Base-by-base conservation (phyloP, 164 flowering plant species). In the Aristolochia fimbriata region DNA sequence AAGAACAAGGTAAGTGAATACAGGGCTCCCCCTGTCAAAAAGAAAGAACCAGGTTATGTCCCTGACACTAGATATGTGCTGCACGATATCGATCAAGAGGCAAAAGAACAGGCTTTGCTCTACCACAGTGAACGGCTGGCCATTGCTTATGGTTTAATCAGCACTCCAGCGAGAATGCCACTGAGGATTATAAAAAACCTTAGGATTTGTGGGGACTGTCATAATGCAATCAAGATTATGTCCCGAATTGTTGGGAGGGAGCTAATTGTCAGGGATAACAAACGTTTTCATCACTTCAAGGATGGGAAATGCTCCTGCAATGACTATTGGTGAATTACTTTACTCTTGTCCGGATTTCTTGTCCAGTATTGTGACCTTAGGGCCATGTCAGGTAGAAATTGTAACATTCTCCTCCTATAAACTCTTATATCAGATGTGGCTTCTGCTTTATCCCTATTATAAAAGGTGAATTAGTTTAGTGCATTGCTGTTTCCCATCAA, bases 21-120 rank as follows among this genome's bases (percentile, higher is more conserved):
- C 52, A 70, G 85, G 22, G 75, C 71, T 12, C 24, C 53, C 47
- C 77, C 74, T 9, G 69, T 56, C 15, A 67, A 66, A 53, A 73
- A 67, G 78, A 88, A 81, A 58, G 79, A 78, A 59, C 66, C 65
- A 12, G 83, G 77, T 20, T 88, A 88, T 70, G 96, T 88, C 56
- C 96, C 96, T 0, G 96, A 88, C 58, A 86, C 96, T 0, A 73
- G 93, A 61, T 86, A 80, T 71, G 96, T 88, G 31, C 94, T 88
- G 62, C 96, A 88, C 62, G 96, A 88, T 63, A 88, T 88, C 63
- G 96, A 88, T 75, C 94, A 88, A 67, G 96, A 88, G 73, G 96
- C 94, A 3, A 87, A 89, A 64, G 96, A 87, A 73, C 94, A 89
- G 64, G 94, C 96, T 3, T 67, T 89, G 77, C 81, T 84, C 9